A percentile compares a stretch with the other conserved stretches of the same genome.
phyloP scores from a whole-genome alignment of 345 rosid genomes.

The Eutrema japonicum region DNA sequence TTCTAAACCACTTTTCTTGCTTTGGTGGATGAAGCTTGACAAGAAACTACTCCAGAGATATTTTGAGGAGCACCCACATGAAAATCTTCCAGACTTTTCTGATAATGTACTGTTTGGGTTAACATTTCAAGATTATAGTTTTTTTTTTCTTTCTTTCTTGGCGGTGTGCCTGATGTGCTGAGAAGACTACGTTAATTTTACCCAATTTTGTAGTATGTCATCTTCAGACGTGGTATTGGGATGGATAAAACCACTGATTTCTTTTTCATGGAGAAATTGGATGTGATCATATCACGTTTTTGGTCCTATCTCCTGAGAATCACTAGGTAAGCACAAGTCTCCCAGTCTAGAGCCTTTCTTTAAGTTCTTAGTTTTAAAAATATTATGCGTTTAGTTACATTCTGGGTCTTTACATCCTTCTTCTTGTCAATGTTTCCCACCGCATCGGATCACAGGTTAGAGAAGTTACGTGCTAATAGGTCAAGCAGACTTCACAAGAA shows the following conservation, averaged over 20 bases:
- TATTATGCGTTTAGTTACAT: neutral
- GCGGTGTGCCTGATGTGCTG: neutral
- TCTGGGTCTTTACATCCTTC: slow-evolving; percentile 25
- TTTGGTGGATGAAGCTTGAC: slow-evolving; percentile 74
- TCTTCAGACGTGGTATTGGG: slow-evolving; percentile 95
- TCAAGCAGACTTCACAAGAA: slow-evolving; percentile 49
- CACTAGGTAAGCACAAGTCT: slow-evolving; percentile 59
- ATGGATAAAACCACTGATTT: slow-evolving; percentile 75
- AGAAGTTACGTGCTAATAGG: slow-evolving; percentile 56
- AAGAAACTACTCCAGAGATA: slow-evolving; percentile 68
- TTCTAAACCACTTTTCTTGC: slow-evolving; percentile 17
- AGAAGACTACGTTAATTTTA: neutral
- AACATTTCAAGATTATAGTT: slow-evolving; percentile 6
- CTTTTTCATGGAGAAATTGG: slow-evolving; percentile 85
- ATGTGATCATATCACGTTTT: slow-evolving; percentile 74
- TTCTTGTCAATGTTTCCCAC: slow-evolving; percentile 25
- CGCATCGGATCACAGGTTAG: slow-evolving; percentile 60
- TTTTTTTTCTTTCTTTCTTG: slow-evolving; percentile 11
- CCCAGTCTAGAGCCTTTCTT: neutral
- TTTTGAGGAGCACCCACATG: slow-evolving; percentile 71
- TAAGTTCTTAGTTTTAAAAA: neutral
- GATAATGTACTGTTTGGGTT: slow-evolving; percentile 64
- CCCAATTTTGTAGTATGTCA: slow-evolving; percentile 58
- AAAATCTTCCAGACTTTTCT: slow-evolving; percentile 76
- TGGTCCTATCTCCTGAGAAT: slow-evolving; percentile 71